Evolutionary conservation across 768 basidiomycete species (phyloP).

Genomic region (Serendipita sp.): DNA sequence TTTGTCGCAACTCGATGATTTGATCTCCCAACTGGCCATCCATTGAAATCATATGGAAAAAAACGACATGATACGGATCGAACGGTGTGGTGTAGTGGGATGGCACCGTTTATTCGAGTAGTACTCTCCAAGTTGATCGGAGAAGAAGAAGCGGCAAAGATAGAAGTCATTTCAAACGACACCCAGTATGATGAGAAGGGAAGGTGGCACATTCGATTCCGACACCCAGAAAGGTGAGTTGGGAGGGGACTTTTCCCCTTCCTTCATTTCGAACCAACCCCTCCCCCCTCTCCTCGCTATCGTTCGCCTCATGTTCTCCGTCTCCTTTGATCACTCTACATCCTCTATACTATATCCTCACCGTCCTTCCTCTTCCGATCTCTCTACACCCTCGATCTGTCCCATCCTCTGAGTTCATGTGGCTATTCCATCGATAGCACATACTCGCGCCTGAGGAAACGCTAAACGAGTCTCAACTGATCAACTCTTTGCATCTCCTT

Average conservation of each 20-base stretch:
- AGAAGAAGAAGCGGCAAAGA: constrained; percentile 45
- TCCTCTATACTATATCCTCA: too few species aligned
- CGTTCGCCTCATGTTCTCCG: neutral
- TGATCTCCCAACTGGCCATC: too few species aligned
- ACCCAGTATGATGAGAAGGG: constrained; percentile 49
- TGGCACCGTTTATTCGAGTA: constrained; percentile 86
- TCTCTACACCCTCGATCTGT: too few species aligned
- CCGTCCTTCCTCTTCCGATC: too few species aligned
- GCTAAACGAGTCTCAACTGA: neutral
- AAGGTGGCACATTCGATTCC: constrained; percentile 69
- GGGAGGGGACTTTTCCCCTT: neutral
- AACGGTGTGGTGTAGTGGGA: too few species aligned
- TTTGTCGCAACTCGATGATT: too few species aligned
- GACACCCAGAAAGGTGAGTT: constrained; percentile 73
- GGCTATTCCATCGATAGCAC: too few species aligned
- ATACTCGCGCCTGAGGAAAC: too few species aligned
- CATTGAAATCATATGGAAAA: too few species aligned
- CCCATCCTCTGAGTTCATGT: too few species aligned
- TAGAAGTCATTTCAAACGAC: constrained; percentile 91
- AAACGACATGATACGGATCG: too few species aligned
- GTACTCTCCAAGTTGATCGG: constrained; percentile 75
- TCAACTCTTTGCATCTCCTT: neutral
- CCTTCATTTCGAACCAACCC: neutral
- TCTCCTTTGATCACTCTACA: neutral
- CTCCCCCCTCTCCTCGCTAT: neutral